Percentiles rank a stretch among this genome's conserved stretches.
phyloP scores from a whole-genome alignment of 2,329 filamentous ascomycete genomes.

The Stemphylium beticola region DNA sequence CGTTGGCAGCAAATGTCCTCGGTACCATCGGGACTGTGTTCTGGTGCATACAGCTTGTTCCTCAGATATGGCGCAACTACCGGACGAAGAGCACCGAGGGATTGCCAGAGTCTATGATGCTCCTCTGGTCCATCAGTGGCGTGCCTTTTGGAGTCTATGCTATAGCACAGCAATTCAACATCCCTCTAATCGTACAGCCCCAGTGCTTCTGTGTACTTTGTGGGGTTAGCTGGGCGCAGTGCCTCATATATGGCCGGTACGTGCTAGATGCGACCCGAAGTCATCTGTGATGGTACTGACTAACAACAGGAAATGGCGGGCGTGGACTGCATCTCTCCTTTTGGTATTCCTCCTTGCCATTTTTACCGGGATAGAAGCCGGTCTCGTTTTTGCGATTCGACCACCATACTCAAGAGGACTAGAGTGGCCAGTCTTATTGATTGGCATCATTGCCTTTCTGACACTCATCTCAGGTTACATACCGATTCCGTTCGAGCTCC shows the following conservation, averaged over 20 bases:
- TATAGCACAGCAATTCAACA: constrained; percentile 57
- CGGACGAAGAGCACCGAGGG: constrained; percentile 68
- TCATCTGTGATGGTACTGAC: neutral
- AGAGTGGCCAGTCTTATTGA: constrained; percentile 57
- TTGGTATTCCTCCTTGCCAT: constrained; percentile 33
- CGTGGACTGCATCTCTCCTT: constrained; percentile 38
- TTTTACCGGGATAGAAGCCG: constrained; percentile 60
- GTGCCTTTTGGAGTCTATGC: constrained; percentile 69
- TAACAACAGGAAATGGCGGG: constrained; percentile 45
- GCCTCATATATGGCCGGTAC: constrained; percentile 55
- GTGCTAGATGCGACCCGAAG: neutral
- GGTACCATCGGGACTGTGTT: constrained; percentile 65
- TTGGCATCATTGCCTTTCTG: constrained; percentile 63
- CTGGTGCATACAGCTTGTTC: constrained; percentile 33
- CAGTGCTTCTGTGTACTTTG: constrained; percentile 57
- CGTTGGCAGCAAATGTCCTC: constrained; percentile 62
- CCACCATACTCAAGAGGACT: constrained; percentile 60
- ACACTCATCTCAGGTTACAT: constrained; percentile 61
- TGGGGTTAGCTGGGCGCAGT: constrained; percentile 57
- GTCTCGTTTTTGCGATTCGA: constrained; percentile 61
- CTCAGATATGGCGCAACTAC: constrained; percentile 71
- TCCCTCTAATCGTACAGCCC: constrained; percentile 52
- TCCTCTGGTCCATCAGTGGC: constrained; percentile 70
- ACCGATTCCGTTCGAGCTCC: constrained; percentile 65
- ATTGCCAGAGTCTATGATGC: constrained; percentile 72